These are phyloP conservation scores for Coemansia sp. DNA, from an alignment of 192 early-diverging fungal genomes.

Conservation along the genomic window DNA sequence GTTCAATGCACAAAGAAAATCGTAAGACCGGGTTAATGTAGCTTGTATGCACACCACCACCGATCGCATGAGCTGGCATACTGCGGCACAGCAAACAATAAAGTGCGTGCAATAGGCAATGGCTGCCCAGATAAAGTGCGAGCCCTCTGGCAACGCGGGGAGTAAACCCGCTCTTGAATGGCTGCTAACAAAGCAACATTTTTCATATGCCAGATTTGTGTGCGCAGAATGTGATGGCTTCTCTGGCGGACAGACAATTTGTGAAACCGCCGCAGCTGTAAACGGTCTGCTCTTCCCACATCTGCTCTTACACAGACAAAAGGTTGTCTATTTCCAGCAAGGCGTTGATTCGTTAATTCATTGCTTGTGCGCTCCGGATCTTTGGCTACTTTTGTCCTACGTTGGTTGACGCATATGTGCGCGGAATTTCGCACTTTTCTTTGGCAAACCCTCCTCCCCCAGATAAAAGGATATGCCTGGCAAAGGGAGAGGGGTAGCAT, in stretches of 20 bases:
- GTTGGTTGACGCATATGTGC: background rate
- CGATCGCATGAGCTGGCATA: background rate
- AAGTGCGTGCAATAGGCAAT: background rate
- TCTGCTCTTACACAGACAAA: background rate
- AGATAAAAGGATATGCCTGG: background rate
- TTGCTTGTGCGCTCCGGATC: background rate
- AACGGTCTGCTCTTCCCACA: background rate
- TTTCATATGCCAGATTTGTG: background rate
- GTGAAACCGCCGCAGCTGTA: background rate
- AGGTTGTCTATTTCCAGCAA: slow-evolving; percentile 5
- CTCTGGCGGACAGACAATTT: background rate
- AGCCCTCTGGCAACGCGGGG: background rate
- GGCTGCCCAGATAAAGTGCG: background rate
- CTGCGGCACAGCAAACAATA: background rate
- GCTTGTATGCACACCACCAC: background rate
- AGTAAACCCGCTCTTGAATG: background rate
- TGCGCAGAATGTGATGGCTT: background rate
- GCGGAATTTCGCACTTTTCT: background rate
- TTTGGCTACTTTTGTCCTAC: background rate
- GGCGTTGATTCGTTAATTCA: background rate
- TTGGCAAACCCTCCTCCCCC: slow-evolving; percentile 2
- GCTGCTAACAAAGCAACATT: background rate
- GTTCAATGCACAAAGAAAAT: background rate
- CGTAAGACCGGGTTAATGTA: background rate
- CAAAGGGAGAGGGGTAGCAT: background rate